Base-by-base conservation (phyloP, 495 filamentous ascomycete species). In the Penicillium flavigenum region DNA sequence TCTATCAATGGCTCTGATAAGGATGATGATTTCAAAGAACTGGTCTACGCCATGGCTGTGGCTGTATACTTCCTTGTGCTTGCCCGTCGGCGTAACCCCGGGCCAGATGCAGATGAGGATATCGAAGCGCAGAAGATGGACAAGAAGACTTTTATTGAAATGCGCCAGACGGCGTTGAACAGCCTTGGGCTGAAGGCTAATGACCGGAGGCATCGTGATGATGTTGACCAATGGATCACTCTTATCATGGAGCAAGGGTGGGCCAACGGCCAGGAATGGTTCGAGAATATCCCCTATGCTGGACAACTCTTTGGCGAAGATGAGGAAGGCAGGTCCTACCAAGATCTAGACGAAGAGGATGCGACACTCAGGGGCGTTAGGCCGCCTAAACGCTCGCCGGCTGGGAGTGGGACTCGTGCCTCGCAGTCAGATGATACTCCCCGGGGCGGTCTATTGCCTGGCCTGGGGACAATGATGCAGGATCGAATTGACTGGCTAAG, bases 401-500 rank as follows among this genome's bases (percentile, higher is more conserved):
- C 54, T 19, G 59, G 61, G 1, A 38, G 46, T 46, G 63, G 62
- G 1, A 55, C 54, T 45, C 56, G 55, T 2, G 22, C 49, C 8
- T 58, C 51, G 1, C 44, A 51, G n/a, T 27, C 51, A 9, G 34
- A 55, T 27, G 44, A 56, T 34, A 53, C 47, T 55, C 54, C 24
- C 47, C 67, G 68, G 72, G 52, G 59, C 61, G 65, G 79, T 58
- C 70, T 85, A 4, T 66, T 83, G 29, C 80, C 82, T 16, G 82
- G 83, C 54, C 62, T 86, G 24, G 88, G 88, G 14, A 91, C 86
- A 3, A 94, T 94, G 89, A 87, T 96, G 74, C 89, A 95, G 71
- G 86, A 88, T 57, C 79, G 83, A 43, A 86, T 91, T 54, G 90
- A 96, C 71, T 95, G 85, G 69, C 67, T 96, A 63, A 88, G 86